phyloP scores from a whole-genome alignment of 306 rosid genomes.

The Quercus dentata region DNA sequence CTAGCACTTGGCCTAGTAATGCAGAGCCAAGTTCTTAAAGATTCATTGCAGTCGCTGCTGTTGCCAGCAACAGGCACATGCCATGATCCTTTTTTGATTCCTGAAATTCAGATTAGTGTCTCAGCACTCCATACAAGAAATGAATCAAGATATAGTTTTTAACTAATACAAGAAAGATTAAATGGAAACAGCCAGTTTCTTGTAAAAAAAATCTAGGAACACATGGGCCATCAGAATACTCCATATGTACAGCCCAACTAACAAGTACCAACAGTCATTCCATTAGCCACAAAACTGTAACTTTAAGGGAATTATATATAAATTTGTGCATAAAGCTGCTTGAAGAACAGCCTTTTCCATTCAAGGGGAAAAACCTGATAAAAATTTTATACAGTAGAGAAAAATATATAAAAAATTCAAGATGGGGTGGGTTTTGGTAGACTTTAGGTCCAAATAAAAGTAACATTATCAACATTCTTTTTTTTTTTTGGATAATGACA shows the following conservation, averaged over 20 bases:
- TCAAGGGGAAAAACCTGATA: background rate
- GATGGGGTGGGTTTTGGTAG: background rate
- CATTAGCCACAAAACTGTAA: too few relatives aligned
- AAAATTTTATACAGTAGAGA: background rate
- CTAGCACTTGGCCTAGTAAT: slow-evolving; percentile 42
- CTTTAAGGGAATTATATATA: background rate
- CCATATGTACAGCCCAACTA: background rate
- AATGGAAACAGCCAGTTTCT: background rate
- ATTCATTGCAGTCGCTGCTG: slow-evolving; percentile 25
- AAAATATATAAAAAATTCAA: background rate
- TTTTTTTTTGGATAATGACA: background rate
- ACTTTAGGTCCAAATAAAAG: background rate
- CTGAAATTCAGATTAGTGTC: slow-evolving; percentile 39
- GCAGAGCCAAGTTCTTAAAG: slow-evolving; percentile 72
- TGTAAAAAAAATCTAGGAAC: background rate
- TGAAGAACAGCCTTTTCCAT: background rate
- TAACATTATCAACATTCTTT: background rate
- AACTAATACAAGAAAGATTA: background rate
- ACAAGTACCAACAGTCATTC: background rate
- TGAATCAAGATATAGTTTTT: background rate
- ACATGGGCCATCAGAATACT: background rate
- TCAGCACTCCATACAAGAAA: slow-evolving; percentile 8
- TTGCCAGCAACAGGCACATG: slow-evolving; percentile 62
- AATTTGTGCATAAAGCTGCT: background rate
- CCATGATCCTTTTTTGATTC: slow-evolving; percentile 85